Conservation (phyloP, 306 rosid genomes). For the Coriaria nepalensis region DNA sequence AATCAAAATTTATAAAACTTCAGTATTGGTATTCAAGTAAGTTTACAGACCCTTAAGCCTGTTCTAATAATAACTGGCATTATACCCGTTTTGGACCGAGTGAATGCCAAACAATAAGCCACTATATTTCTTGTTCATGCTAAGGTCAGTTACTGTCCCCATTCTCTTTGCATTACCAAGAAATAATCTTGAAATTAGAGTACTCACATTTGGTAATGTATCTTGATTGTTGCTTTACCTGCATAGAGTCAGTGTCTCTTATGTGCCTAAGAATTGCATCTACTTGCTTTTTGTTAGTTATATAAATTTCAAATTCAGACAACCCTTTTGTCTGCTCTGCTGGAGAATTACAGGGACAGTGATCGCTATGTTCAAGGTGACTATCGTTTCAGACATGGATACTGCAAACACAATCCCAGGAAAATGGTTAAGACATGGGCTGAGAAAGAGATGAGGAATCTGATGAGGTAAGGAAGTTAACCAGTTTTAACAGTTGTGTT, state of each 20-base stretch:
- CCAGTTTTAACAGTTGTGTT: too few species aligned
- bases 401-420: constrained; percentile 82
- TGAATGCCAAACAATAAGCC: not conserved
- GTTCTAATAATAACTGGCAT: constrained; percentile 7
- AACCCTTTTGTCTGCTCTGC: constrained; percentile 7
- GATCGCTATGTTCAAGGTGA: constrained; percentile 94
- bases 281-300: not conserved
- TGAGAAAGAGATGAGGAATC: constrained; percentile 90
- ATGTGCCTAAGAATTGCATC: not conserved
- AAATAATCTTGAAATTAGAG: too few species aligned
- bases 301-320: constrained; percentile 2
- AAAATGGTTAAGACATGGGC: constrained; percentile 99
- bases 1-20: constrained; percentile 79
- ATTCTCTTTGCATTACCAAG: too few species aligned
- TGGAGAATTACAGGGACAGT: constrained; percentile 61
- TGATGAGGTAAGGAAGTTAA: constrained; percentile 40
- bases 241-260: not conserved
- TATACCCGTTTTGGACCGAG: not conserved
- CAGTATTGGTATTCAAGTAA: constrained; percentile 75
- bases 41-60: constrained; percentile 16
- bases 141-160: too few species aligned
- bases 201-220: not conserved
- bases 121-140: not conserved
- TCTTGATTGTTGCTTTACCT: not conserved
- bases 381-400: constrained; percentile 71